Conservation (phyloP, 2,329 filamentous ascomycete species). For the Microcera coccophila region DNA sequence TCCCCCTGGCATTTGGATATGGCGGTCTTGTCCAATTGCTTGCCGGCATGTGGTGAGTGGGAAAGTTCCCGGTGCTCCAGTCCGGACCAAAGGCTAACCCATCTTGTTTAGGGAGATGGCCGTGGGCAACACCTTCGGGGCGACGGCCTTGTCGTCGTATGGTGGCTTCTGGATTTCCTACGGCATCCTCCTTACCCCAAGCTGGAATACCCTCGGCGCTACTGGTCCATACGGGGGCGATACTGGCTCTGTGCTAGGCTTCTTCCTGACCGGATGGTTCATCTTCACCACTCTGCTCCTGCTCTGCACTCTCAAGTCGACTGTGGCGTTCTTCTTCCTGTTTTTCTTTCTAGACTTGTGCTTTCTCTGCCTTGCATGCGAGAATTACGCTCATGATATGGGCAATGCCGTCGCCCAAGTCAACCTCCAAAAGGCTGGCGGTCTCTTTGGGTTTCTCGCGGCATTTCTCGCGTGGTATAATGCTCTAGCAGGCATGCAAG, state of each 20-base stretch:
- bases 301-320: slow-evolving; percentile 71
- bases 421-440: slow-evolving; percentile 64
- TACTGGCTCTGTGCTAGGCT: slow-evolving; percentile 58
- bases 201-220: slow-evolving; percentile 54
- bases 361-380: slow-evolving; percentile 68
- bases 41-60: slow-evolving; percentile 84
- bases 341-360: slow-evolving; percentile 74
- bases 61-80: too few relatives aligned
- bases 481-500: slow-evolving; percentile 75
- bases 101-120: slow-evolving; percentile 68
- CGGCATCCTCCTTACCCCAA: slow-evolving; percentile 65
- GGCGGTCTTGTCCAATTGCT: slow-evolving; percentile 71
- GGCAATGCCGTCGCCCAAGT: slow-evolving; percentile 43
- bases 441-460: slow-evolving; percentile 74
- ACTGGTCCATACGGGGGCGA: slow-evolving; percentile 46
- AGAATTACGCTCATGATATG: slow-evolving; percentile 55
- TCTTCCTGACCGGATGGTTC: slow-evolving; percentile 78
- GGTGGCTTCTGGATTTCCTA: slow-evolving; percentile 81
- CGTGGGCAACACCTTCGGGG: slow-evolving; percentile 82
- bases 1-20: slow-evolving; percentile 68
- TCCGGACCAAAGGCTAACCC: slow-evolving; percentile 4
- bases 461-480: slow-evolving; percentile 87
- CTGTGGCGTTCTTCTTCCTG: slow-evolving; percentile 71
- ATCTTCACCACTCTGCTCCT: slow-evolving; percentile 77
- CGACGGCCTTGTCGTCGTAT: slow-evolving; percentile 75